These are phyloP conservation scores for Obelidium mucronatum DNA, from an alignment of 192 early-diverging fungal genomes.

Conservation along the genomic window DNA sequence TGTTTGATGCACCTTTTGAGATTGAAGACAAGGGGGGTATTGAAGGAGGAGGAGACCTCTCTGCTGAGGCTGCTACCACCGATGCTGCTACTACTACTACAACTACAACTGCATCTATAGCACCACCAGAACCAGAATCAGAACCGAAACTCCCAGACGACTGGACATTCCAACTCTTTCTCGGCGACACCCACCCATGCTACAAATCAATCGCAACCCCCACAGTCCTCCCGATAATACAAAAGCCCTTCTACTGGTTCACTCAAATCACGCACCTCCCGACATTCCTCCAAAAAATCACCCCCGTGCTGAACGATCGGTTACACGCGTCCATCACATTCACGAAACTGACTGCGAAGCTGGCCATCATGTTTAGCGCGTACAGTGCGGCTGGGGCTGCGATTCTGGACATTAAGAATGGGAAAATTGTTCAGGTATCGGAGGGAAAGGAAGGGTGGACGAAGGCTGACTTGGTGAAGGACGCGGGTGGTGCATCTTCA, in stretches of 20 bases:
- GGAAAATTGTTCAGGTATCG: not conserved
- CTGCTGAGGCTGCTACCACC: not conserved
- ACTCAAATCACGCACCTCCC: constrained; percentile 14
- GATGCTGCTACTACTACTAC: not conserved
- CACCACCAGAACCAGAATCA: too few relatives aligned
- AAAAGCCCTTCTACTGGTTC: constrained; percentile 25
- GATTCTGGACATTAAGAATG: not conserved
- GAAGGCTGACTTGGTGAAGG: not conserved
- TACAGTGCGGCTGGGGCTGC: not conserved
- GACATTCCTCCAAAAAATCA: constrained; percentile 12
- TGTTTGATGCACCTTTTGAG: not conserved
- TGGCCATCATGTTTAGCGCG: not conserved
- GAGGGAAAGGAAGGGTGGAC: not conserved
- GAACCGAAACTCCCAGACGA: not conserved
- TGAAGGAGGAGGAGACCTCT: not conserved
- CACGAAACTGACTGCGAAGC: not conserved
- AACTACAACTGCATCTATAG: too few relatives aligned
- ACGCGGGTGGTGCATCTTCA: not conserved
- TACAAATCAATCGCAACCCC: not conserved
- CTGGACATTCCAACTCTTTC: constrained; percentile 1
- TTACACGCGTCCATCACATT: constrained; percentile 17
- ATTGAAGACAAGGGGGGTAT: too few relatives aligned
- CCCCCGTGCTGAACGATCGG: constrained; percentile 35
- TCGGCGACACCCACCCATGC: constrained; percentile 5
- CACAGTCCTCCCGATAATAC: not conserved